Evolutionary conservation across 306 rosid genomes (phyloP).

Genomic region (Castanea mollissima): DNA sequence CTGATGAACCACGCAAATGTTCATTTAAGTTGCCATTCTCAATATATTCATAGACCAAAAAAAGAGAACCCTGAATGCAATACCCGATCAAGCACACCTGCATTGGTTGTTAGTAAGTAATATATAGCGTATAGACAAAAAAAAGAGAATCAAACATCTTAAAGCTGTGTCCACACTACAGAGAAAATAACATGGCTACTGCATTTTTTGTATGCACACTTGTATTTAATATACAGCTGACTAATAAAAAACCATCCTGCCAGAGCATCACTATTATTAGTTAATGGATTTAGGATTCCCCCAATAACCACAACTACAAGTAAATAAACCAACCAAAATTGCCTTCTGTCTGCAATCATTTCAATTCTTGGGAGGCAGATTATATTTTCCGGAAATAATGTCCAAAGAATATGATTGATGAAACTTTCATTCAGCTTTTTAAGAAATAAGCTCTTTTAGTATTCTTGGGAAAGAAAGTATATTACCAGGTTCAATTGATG

Average conservation of each 20-base stretch:
- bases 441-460: neutral
- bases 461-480: conserved; percentile 4
- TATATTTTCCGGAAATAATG: neutral
- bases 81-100: conserved; percentile 97
- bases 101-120: conserved; percentile 2
- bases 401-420: neutral
- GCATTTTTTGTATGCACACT: neutral
- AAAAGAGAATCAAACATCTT: neutral
- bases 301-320: neutral
- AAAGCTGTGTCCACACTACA: neutral
- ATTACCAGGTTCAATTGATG: conserved; percentile 91
- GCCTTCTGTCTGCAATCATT: neutral
- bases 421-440: neutral
- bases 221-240: neutral
- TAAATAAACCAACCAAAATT: neutral
- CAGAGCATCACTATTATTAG: neutral
- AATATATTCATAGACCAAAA: conserved; percentile 74
- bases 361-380: neutral
- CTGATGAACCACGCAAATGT: conserved; percentile 85
- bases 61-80: conserved; percentile 80
- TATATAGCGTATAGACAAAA: neutral
- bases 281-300: neutral
- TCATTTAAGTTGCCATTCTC: conserved; percentile 54
- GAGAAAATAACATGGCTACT: neutral
- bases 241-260: neutral